phyloP scores from a whole-genome alignment of 257 asterid genomes.

The Solanum lycopersicoides region DNA sequence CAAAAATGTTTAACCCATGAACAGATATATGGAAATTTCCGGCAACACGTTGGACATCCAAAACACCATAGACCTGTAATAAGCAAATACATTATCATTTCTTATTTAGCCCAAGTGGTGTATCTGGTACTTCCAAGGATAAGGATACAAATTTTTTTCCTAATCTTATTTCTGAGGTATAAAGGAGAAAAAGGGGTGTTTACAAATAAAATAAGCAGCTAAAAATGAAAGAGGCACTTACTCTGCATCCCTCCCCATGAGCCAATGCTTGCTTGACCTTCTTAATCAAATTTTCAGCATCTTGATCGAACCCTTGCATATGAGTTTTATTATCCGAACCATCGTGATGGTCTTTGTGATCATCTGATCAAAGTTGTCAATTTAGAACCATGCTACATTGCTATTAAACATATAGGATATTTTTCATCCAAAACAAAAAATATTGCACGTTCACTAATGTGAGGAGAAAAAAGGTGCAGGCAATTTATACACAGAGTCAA shows the following conservation, averaged over 20 bases:
- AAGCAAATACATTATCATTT: not conserved
- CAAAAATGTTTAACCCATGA: conserved; percentile 85
- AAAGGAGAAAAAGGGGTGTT: not conserved
- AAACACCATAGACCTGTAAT: conserved; percentile 81
- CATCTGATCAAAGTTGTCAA: conserved; percentile 36
- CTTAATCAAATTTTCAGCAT: conserved; percentile 67
- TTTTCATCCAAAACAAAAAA: not conserved
- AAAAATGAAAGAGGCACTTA: conserved; percentile 16
- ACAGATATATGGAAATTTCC: conserved; percentile 98
- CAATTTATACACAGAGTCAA: not conserved
- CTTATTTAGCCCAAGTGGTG: not conserved
- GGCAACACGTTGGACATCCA: conserved; percentile 98
- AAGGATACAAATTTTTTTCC: not conserved
- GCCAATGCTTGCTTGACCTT: conserved; percentile 86
- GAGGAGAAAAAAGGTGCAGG: not conserved
- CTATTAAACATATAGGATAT: not conserved
- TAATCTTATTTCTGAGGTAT: not conserved
- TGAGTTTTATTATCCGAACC: conserved; percentile 51
- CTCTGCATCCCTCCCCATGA: conserved; percentile 93
- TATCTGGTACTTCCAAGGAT: not conserved
- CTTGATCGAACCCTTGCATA: conserved; percentile 65
- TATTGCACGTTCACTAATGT: not conserved
- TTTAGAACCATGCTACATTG: not conserved
- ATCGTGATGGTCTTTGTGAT: conserved; percentile 60
- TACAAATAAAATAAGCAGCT: not conserved